Evolutionary conservation across 2,329 filamentous ascomycete genomes (phyloP).

Genomic region (Apiospora phragmitis): DNA sequence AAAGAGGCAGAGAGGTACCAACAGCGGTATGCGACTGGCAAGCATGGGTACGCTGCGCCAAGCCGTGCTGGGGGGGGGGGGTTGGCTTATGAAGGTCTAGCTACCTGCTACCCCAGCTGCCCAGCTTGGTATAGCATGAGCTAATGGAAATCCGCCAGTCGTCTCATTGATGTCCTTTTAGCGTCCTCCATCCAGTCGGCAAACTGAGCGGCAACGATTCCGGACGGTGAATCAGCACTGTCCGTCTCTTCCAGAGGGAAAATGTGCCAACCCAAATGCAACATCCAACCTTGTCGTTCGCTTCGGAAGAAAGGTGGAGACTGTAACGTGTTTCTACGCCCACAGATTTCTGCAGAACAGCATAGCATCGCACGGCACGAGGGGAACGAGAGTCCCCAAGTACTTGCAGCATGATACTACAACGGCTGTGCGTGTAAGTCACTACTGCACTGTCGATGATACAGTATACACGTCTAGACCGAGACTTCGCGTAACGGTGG

Average conservation of each 20-base stretch:
- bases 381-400: neutral
- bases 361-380: neutral
- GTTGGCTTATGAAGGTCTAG: neutral
- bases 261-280: neutral
- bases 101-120: neutral
- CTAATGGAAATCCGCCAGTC: constrained; percentile 10
- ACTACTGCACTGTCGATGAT: constrained; percentile 1
- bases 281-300: neutral
- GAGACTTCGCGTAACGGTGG: neutral
- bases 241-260: neutral
- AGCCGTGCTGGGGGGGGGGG: neutral
- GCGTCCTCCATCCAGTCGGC: neutral
- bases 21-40: neutral
- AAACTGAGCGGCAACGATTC: neutral
- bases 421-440: neutral
- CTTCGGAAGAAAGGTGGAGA: constrained; percentile 3
- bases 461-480: neutral
- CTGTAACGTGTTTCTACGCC: constrained; percentile 3
- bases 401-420: constrained; percentile 3
- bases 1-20: neutral
- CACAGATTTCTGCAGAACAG: constrained; percentile 1
- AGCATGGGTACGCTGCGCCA: neutral
- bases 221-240: neutral
- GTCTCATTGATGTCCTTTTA: neutral
- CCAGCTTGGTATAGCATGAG: neutral